These are phyloP conservation scores for Chytriomyces sp. DNA, from an alignment of 192 early-diverging fungal genomes.

Conservation along the genomic window DNA sequence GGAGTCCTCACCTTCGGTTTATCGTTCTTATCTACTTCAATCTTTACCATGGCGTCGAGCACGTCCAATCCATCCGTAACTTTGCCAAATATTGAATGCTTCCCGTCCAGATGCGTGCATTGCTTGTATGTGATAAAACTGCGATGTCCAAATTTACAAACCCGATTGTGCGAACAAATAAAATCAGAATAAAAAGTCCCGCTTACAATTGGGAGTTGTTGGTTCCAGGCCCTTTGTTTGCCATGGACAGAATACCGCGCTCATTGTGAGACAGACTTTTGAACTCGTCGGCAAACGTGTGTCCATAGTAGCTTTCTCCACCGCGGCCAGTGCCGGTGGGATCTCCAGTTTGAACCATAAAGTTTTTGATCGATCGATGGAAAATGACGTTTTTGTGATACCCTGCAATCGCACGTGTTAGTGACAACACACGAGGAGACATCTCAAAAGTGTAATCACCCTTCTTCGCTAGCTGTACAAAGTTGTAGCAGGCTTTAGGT, in stretches of 20 bases:
- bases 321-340: conserved; percentile 60
- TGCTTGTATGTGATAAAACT: conserved; percentile 56
- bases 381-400: conserved; percentile 86
- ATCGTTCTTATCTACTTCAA: conserved; percentile 69
- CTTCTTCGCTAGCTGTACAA: conserved; percentile 81
- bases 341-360: conserved; percentile 63
- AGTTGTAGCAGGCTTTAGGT: conserved; percentile 91
- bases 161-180: background rate
- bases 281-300: conserved; percentile 58
- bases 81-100: conserved; percentile 95
- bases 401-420: background rate
- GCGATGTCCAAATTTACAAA: no score
- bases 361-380: conserved; percentile 72
- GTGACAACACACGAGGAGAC: background rate
- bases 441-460: conserved; percentile 12
- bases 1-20: conserved; percentile 64
- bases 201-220: conserved; percentile 79
- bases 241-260: conserved; percentile 91
- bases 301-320: conserved; percentile 54
- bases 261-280: conserved; percentile 74
- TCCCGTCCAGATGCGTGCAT: conserved; percentile 62
- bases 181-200: background rate
- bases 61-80: conserved; percentile 86
- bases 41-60: conserved; percentile 77
- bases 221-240: conserved; percentile 90